phyloP scores from a whole-genome alignment of 768 basidiomycete species.

The Cantharellus anzutake region DNA sequence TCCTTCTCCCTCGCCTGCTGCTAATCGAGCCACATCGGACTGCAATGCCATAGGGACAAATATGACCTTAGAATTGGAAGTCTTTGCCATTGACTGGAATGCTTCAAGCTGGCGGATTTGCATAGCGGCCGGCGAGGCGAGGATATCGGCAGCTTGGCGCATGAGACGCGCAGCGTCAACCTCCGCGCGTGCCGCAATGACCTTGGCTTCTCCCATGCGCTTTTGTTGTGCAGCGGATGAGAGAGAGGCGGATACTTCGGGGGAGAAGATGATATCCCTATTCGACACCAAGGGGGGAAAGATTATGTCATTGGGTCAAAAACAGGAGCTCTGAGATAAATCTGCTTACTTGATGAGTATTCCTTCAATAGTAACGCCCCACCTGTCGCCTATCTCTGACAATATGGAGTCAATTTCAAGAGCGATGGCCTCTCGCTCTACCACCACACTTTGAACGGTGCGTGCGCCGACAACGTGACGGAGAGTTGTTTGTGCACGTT shows the following conservation, averaged over 20 bases:
- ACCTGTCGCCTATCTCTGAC: conserved; percentile 78
- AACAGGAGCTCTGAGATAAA: conserved; percentile 1
- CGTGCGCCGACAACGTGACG: conserved; percentile 95
- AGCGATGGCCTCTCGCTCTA: conserved; percentile 91
- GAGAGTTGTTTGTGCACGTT: conserved; percentile 83
- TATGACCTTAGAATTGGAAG: conserved; percentile 74
- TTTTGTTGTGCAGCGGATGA: conserved; percentile 95
- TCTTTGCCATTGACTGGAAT: conserved; percentile 86
- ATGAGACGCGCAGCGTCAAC: conserved; percentile 76
- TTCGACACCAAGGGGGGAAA: conserved; percentile 31
- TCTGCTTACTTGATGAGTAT: conserved; percentile 38
- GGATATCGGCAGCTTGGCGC: conserved; percentile 91
- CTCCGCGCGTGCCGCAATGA: conserved; percentile 89
- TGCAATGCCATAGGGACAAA: conserved; percentile 61
- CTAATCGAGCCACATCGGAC: conserved; percentile 5
- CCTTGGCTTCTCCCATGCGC: conserved; percentile 90
- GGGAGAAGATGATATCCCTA: conserved; percentile 71
- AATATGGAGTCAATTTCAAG: conserved; percentile 95
- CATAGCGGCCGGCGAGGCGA: conserved; percentile 91
- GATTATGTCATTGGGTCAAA: background rate
- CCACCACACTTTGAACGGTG: conserved; percentile 87
- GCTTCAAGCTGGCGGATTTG: conserved; percentile 95
- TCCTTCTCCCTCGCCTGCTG: conserved; percentile 3
- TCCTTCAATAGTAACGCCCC: conserved; percentile 94
- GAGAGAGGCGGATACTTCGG: conserved; percentile 77